Evolutionary conservation across 345 rosid genomes (phyloP).

Genomic region (Dovyalis caffra): DNA sequence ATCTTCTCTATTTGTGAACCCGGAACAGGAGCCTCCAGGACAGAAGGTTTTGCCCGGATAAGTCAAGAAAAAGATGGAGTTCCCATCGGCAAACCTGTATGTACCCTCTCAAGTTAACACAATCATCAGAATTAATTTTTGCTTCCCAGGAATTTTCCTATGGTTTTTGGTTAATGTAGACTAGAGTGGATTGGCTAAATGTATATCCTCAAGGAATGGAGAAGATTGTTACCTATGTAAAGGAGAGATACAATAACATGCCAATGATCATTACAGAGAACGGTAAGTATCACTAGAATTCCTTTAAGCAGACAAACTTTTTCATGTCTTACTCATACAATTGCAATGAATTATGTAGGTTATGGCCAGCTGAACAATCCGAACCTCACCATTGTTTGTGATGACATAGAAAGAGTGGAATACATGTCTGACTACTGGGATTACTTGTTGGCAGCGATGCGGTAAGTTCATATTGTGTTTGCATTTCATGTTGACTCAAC

Average conservation of each 20-base stretch:
- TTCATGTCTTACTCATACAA: no score
- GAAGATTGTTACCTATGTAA: conserved; percentile 32
- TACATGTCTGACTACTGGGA: conserved; percentile 51
- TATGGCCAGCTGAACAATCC: conserved; percentile 36
- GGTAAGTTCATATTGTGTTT: conserved; percentile 33
- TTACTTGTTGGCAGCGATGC: conserved; percentile 42
- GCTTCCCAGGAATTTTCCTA: neutral
- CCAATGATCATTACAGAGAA: conserved; percentile 60
- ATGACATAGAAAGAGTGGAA: conserved; percentile 52
- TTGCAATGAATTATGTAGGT: conserved; percentile 30
- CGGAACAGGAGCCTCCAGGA: conserved; percentile 8
- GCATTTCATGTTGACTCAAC: no score
- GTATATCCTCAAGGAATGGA: conserved; percentile 53
- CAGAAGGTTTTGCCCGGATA: conserved; percentile 6
- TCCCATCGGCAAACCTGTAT: conserved; percentile 14
- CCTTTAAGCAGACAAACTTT: no score
- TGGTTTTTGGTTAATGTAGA: neutral
- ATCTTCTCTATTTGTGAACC: conserved; percentile 1
- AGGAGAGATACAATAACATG: conserved; percentile 43
- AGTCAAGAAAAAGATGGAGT: conserved; percentile 10
- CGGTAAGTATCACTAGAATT: conserved; percentile 27
- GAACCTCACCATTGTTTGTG: conserved; percentile 12
- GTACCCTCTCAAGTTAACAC: neutral
- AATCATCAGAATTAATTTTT: no score
- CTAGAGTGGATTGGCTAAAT: conserved; percentile 40